Base-by-base conservation (phyloP, 192 early-diverging fungal species). In the Backusella psychrophila region DNA sequence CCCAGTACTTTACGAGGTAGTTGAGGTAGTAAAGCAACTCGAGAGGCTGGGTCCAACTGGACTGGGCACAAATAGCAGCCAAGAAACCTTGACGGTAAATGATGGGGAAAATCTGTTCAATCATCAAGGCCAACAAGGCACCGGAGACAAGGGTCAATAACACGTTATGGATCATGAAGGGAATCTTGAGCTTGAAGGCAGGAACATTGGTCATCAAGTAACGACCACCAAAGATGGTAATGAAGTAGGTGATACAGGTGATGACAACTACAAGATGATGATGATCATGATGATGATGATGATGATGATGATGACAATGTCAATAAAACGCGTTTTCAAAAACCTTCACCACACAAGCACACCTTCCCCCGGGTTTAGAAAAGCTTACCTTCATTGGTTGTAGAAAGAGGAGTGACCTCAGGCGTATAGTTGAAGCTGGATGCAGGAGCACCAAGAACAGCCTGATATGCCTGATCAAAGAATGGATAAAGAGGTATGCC, bases 1-100 rank as follows among this genome's bases (percentile, higher is more conserved):
- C 95, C 87, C 92, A 91, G 87, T 93, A 96, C 85, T 97, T 97
- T 81, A 94, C 91, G 56, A 96, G 88, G 83, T 96, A 96, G 87
- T 97, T 97, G 75, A 97, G 86, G 81, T 94, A 96, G 88, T 96
- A 97, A 15, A 93, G 84, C 63, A 94, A 82, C 78, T 96, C 93
- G 38, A 96, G 84, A 56, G 86, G 85, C 78, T 94, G 92, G 65
- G 91, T 94, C 91, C 91, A 95, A 49, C 88, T 91, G 69, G 86
- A 76, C 44, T 84, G 74, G 71, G 87, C 59, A 83, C 94, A 96
- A 46, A 96, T 83, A 33, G 91, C 85, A 65, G 89, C 88, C 78
- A 93, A 90, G 21, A 95, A 52, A 33, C 94, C 94, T 49, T 95
- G 80, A 35, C 86, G 76, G 49, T 82, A 85, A 35, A 94, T 65